Evolutionary conservation across 1,284 basidiomycete species (phyloP).

Genomic region (Thelephora terrestris): DNA sequence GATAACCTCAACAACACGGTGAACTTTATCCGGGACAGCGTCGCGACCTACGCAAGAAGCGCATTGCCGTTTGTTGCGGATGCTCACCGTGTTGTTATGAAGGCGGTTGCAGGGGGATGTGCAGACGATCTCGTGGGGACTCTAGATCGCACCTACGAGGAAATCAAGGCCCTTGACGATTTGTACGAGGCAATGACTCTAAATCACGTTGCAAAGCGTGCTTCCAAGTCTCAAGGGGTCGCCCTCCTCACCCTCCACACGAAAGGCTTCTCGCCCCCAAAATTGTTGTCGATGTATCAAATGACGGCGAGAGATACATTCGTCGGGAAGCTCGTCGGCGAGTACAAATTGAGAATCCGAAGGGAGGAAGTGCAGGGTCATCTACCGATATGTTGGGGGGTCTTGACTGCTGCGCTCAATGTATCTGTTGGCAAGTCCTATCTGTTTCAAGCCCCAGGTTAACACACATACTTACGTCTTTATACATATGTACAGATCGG

Average conservation of each 20-base stretch:
- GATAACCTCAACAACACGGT: constrained; percentile 29
- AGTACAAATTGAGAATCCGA: constrained; percentile 59
- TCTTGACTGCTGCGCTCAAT: constrained; percentile 70
- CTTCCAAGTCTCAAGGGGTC: constrained; percentile 86
- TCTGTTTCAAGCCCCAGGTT: not conserved
- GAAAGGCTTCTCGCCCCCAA: constrained; percentile 63
- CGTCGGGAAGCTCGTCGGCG: constrained; percentile 41
- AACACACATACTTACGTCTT: not conserved
- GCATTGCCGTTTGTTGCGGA: constrained; percentile 73
- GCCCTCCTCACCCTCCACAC: constrained; percentile 86
- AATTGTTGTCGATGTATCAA: constrained; percentile 8
- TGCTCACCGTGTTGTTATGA: constrained; percentile 39
- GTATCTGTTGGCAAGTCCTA: constrained; percentile 54
- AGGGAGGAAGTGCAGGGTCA: constrained; percentile 67
- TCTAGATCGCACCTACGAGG: constrained; percentile 21
- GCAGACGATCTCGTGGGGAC: not conserved
- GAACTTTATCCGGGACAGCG: constrained; percentile 59
- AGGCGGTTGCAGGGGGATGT: constrained; percentile 3
- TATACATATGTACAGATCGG: constrained; percentile 38
- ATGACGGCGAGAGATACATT: constrained; percentile 7
- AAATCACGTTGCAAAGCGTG: constrained; percentile 82
- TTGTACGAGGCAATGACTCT: constrained; percentile 82
- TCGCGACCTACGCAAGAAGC: constrained; percentile 65
- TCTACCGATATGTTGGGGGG: constrained; percentile 84
- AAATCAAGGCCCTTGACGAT: constrained; percentile 53